Percentiles rank a stretch among this genome's conserved stretches.
Conservation (phyloP, 352 stramenopile genomes). For the Elongisporangium undulatum region DNA sequence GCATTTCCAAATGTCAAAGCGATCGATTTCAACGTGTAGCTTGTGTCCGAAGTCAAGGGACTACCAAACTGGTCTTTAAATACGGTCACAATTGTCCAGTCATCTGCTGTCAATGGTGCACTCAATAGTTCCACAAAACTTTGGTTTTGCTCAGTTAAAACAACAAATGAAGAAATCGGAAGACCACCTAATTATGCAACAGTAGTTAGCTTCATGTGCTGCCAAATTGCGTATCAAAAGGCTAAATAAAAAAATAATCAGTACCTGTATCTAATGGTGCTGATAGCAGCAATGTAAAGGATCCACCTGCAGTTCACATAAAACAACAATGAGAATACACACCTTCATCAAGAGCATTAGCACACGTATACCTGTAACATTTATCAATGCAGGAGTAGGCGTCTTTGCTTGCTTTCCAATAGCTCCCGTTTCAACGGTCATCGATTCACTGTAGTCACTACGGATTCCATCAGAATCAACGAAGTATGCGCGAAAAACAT, state of each 20-base stretch:
- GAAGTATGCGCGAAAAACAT: conserved; percentile 38
- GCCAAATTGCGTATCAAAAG: too few relatives aligned
- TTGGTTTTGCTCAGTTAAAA: conserved; percentile 15
- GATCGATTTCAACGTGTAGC: conserved; percentile 39
- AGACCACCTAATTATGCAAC: conserved; percentile 16
- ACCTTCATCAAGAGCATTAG: not conserved
- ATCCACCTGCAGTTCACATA: conserved; percentile 18
- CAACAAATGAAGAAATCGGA: conserved; percentile 22
- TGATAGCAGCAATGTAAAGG: conserved; percentile 20
- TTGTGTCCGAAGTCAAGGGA: conserved; percentile 15
- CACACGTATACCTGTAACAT: conserved; percentile 26
- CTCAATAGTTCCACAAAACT: conserved; percentile 22
- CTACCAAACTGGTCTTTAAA: conserved; percentile 10
- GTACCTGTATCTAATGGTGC: conserved; percentile 40
- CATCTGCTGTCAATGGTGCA: conserved; percentile 10
- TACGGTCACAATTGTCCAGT: conserved; percentile 10
- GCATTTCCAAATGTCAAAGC: conserved; percentile 30
- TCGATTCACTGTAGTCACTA: conserved; percentile 21
- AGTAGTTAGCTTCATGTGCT: not conserved
- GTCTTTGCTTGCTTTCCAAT: conserved; percentile 28
- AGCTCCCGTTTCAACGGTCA: conserved; percentile 22
- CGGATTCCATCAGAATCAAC: conserved; percentile 8
- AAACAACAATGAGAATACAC: not conserved
- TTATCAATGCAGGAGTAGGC: conserved; percentile 20
- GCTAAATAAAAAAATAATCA: too few relatives aligned